A percentile compares a stretch with the other conserved stretches of the same genome.
phyloP scores from a whole-genome alignment of 2,329 filamentous ascomycete species.

The Pyrenophora seminiperda region DNA sequence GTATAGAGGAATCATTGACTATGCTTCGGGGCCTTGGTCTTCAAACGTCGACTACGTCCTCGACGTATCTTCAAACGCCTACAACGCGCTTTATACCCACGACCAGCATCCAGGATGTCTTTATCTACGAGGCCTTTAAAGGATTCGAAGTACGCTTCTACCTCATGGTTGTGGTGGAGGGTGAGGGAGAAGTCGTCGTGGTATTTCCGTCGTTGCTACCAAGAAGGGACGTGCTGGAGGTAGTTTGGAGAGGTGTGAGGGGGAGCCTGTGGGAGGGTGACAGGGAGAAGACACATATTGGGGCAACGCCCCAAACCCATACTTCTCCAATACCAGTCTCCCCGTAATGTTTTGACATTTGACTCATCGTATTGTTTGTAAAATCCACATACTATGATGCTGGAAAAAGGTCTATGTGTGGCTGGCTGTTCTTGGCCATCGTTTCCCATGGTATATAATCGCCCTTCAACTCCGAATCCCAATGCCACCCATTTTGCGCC shows the following conservation, averaged over 20 bases:
- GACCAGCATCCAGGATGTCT: constrained; percentile 86
- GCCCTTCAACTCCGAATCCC: not conserved
- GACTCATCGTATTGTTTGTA: too few relatives aligned
- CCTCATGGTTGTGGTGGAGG: constrained; percentile 85
- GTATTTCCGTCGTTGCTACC: constrained; percentile 88
- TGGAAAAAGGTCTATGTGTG: too few relatives aligned
- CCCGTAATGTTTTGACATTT: too few relatives aligned
- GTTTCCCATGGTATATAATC: not conserved
- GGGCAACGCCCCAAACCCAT: not conserved
- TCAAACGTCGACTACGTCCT: constrained; percentile 77
- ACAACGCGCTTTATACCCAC: constrained; percentile 85
- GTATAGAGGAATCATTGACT: constrained; percentile 78
- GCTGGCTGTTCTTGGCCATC: not conserved
- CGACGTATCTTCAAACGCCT: constrained; percentile 67
- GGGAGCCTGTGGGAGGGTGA: constrained; percentile 77
- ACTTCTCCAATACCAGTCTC: too few relatives aligned
- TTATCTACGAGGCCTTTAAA: constrained; percentile 92
- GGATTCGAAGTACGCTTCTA: constrained; percentile 93
- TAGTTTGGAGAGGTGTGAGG: constrained; percentile 85
- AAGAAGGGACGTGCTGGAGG: constrained; percentile 73
- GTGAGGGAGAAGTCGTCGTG: constrained; percentile 87
- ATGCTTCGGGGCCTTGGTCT: constrained; percentile 88
- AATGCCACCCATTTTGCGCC: not conserved
- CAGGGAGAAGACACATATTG: not conserved
- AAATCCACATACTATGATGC: too few relatives aligned